phyloP scores from a whole-genome alignment of 2,329 filamentous ascomycete genomes.

The Fusarium keratoplasticum region DNA sequence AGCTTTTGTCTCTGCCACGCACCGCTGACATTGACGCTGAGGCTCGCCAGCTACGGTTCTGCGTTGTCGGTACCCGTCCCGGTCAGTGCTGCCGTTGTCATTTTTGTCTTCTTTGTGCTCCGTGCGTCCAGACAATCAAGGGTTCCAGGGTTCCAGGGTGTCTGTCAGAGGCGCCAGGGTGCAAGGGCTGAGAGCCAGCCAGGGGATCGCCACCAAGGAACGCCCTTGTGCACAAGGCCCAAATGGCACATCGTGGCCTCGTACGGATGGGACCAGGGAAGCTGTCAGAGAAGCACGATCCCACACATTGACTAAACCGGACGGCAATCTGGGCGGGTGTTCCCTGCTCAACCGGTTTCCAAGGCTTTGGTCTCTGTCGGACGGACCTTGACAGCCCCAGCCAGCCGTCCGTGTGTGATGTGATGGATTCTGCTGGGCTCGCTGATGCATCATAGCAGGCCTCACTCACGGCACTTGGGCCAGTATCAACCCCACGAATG shows the following conservation, averaged over 20 bases:
- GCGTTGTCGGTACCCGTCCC: conserved; percentile 20
- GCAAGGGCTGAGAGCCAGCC: conserved; percentile 21
- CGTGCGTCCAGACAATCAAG: conserved; percentile 13
- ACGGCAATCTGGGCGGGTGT: conserved; percentile 13
- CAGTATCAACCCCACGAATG: conserved; percentile 8
- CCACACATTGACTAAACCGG: conserved; percentile 27
- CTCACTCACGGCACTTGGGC: conserved; percentile 16
- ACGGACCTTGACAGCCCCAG: conserved; percentile 7
- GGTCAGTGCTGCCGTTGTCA: conserved; percentile 20
- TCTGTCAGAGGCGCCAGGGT: conserved; percentile 18
- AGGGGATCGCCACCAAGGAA: conserved; percentile 19
- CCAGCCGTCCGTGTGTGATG: not conserved
- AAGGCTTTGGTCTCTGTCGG: conserved; percentile 1
- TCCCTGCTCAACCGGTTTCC: conserved; percentile 16
- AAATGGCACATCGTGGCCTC: conserved; percentile 32
- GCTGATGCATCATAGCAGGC: conserved; percentile 20
- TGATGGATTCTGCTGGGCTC: not conserved
- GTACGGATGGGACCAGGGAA: conserved; percentile 33
- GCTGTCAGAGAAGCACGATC: conserved; percentile 30
- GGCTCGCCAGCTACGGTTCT: conserved; percentile 23
- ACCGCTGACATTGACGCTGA: not conserved
- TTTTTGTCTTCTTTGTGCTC: conserved; percentile 13
- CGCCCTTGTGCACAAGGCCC: conserved; percentile 8
- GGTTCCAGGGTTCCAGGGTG: conserved; percentile 22
- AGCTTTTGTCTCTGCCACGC: conserved; percentile 27